These are phyloP conservation scores for Apostasia ramifera DNA, from an alignment of 106 monocot species.

Conservation along the genomic window DNA sequence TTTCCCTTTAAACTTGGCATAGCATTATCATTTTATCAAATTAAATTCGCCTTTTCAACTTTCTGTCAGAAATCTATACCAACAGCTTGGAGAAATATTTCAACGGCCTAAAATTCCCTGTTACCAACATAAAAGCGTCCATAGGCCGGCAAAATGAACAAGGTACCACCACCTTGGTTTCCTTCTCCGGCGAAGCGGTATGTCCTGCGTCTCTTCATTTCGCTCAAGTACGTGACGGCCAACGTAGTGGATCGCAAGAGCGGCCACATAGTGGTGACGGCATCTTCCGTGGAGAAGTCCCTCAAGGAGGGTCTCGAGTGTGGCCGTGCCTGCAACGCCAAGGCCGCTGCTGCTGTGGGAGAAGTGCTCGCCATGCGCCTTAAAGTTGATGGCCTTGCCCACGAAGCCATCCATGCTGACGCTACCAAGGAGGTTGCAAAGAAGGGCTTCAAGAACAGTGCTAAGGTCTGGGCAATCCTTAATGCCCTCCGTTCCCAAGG, in stretches of 20 bases:
- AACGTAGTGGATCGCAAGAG: constrained; percentile 75
- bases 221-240: constrained; percentile 92
- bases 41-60: too few species aligned
- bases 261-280: constrained; percentile 60
- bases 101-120: too few species aligned
- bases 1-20: too few species aligned
- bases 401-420: constrained; percentile 68
- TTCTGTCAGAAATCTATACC: too few species aligned
- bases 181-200: constrained; percentile 44
- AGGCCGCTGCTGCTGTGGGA: constrained; percentile 86
- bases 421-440: constrained; percentile 86
- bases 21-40: too few species aligned
- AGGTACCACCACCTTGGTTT: constrained; percentile 9
- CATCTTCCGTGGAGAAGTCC: constrained; percentile 74
- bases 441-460: constrained; percentile 80
- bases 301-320: constrained; percentile 57
- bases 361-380: constrained; percentile 95
- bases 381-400: constrained; percentile 76
- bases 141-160: constrained; percentile 10
- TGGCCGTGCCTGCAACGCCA: constrained; percentile 71
- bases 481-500: constrained; percentile 72
- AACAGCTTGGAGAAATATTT: too few species aligned
- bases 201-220: constrained; percentile 90
- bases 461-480: constrained; percentile 90
- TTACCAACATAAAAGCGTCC: too few species aligned